phyloP scores from a whole-genome alignment of 192 early-diverging fungal species.

The Podila horticola region DNA sequence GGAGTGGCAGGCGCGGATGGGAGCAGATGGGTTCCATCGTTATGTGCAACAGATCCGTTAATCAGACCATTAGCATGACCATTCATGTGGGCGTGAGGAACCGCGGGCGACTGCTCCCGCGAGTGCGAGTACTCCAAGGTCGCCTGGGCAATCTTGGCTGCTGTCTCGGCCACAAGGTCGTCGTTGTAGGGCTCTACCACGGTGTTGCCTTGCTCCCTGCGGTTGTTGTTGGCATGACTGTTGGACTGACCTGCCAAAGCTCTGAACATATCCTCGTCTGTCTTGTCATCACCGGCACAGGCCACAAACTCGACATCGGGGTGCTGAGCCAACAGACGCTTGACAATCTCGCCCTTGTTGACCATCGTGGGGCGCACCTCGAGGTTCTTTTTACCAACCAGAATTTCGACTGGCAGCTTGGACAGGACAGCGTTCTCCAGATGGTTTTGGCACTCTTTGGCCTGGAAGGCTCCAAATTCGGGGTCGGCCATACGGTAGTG shows the following conservation, averaged over 20 bases:
- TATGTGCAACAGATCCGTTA: background rate
- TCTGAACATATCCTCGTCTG: conserved; percentile 98
- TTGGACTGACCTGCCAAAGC: conserved; percentile 57
- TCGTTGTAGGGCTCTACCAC: conserved; percentile 31
- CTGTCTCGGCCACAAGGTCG: conserved; percentile 32
- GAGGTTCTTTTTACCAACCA: conserved; percentile 96
- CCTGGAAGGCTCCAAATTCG: conserved; percentile 94
- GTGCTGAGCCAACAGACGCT: conserved; percentile 73
- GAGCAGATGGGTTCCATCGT: background rate
- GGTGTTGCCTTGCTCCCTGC: background rate
- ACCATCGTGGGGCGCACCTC: conserved; percentile 91
- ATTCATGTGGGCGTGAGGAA: background rate
- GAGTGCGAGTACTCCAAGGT: conserved; percentile 23
- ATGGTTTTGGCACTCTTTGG: conserved; percentile 98
- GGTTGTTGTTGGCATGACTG: conserved; percentile 7
- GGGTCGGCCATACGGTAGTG: conserved; percentile 97
- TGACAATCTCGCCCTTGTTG: conserved; percentile 98
- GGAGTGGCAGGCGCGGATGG: background rate
- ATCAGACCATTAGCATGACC: background rate
- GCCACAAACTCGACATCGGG: conserved; percentile 89
- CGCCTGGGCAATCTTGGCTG: conserved; percentile 29
- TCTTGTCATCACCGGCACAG: conserved; percentile 96
- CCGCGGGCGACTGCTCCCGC: conserved; percentile 11
- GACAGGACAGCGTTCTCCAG: conserved; percentile 89
- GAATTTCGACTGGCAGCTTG: conserved; percentile 95